Percentiles rank a stretch among this genome's conserved stretches.
These are phyloP conservation scores for Podaxis sp. DNA, from an alignment of 768 basidiomycete species.

Conservation along the genomic window DNA sequence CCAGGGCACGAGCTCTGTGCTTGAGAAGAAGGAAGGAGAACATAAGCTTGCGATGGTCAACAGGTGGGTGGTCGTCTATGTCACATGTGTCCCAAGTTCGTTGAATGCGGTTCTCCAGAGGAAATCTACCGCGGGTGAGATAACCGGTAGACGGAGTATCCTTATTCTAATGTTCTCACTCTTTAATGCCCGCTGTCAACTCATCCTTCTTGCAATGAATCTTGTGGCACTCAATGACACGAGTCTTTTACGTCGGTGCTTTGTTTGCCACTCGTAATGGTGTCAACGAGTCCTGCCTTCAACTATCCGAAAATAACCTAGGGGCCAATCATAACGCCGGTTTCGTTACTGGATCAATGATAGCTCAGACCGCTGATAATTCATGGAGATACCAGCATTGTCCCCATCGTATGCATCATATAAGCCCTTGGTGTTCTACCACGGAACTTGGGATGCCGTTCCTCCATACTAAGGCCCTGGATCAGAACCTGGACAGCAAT, in stretches of 20 bases:
- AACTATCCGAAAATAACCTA: neutral
- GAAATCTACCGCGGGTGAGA: constrained; percentile 14
- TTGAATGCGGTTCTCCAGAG: constrained; percentile 9
- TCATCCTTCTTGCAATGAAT: neutral
- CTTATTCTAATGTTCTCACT: neutral
- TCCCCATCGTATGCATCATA: neutral
- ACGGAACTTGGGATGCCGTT: too few relatives aligned
- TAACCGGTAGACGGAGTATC: neutral
- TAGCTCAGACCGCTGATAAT: neutral
- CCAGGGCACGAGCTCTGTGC: constrained; percentile 57
- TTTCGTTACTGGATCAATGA: neutral
- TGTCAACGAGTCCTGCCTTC: neutral
- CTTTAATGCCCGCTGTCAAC: neutral
- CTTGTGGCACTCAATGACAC: neutral
- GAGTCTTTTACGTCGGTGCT: neutral
- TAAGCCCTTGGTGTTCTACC: too few relatives aligned
- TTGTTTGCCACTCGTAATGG: neutral
- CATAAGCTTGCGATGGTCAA: constrained; percentile 77
- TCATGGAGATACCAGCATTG: neutral
- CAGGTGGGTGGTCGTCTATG: constrained; percentile 49
- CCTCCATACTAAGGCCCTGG: too few relatives aligned
- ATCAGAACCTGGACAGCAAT: too few relatives aligned
- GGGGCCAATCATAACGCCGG: neutral
- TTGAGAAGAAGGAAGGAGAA: constrained; percentile 59
- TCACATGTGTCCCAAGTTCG: neutral